Conservation (phyloP, 2,329 filamentous ascomycete species). For the Grosmannia clavigera region DNA sequence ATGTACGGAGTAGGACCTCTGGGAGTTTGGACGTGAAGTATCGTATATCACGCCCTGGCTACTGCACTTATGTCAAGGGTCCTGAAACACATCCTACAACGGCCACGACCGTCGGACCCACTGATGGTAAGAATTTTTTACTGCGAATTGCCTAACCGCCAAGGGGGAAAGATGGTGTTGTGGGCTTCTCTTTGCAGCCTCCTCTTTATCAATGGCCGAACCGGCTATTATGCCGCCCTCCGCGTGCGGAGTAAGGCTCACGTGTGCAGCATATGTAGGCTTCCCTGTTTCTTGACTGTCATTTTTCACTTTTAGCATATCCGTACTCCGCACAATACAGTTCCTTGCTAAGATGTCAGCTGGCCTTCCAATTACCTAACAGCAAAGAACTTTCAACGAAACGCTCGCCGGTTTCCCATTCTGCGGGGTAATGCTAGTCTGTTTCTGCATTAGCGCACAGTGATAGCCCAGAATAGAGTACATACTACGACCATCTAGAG, state of each 20-base stretch:
- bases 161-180: too few species aligned
- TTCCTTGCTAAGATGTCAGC: neutral
- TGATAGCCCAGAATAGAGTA: neutral
- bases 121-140: neutral
- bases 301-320: too few species aligned
- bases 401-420: neutral
- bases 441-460: neutral
- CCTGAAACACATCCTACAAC: neutral
- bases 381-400: neutral
- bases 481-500: neutral
- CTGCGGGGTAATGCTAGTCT: constrained; percentile 1
- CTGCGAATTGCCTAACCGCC: neutral
- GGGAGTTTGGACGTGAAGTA: too few species aligned
- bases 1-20: too few species aligned
- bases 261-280: neutral
- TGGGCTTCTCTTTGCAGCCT: neutral
- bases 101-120: neutral
- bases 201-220: neutral
- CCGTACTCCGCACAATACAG: neutral
- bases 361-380: neutral
- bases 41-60: neutral
- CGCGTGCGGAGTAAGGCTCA: neutral
- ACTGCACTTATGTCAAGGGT: neutral
- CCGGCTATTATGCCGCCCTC: neutral
- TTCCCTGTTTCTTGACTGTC: neutral